Evolutionary conservation across 2,329 filamentous ascomycete species (phyloP).

Genomic region (Hyphodiscus sp.): DNA sequence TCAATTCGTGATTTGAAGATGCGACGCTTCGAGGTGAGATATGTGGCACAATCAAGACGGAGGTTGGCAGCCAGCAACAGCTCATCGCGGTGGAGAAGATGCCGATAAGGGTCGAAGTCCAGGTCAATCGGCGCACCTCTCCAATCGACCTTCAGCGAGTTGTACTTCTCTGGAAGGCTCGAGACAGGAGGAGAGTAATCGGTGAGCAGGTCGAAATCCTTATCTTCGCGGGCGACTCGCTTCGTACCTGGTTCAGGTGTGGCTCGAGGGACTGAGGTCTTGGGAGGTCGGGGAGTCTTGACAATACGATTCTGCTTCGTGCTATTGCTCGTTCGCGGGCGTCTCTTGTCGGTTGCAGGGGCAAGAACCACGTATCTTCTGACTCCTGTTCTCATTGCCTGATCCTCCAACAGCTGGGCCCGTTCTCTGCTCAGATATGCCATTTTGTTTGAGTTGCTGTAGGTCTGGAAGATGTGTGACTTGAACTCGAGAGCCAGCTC

Average conservation of each 20-base stretch:
- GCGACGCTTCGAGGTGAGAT: slow-evolving; percentile 85
- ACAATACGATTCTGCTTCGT: slow-evolving; percentile 1
- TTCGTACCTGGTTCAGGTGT: slow-evolving; percentile 31
- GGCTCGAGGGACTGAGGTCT: slow-evolving; percentile 6
- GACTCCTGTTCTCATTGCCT: slow-evolving; percentile 14
- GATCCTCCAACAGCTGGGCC: slow-evolving; percentile 24
- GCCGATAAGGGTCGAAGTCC: slow-evolving; percentile 59
- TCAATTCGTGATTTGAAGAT: slow-evolving; percentile 77
- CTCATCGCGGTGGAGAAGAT: slow-evolving; percentile 74
- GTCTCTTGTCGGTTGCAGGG: slow-evolving; percentile 14
- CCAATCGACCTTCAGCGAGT: slow-evolving; percentile 79
- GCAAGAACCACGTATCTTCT: slow-evolving; percentile 24
- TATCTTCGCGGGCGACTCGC: slow-evolving; percentile 70
- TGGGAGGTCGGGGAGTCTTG: slow-evolving; percentile 7
- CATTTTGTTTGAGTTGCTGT: slow-evolving; percentile 19
- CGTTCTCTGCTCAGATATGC: slow-evolving; percentile 25
- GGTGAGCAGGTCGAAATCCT: slow-evolving; percentile 65
- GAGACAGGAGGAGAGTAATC: slow-evolving; percentile 66
- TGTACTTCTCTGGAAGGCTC: slow-evolving; percentile 59
- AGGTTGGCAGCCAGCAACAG: slow-evolving; percentile 69
- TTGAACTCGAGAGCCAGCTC: slow-evolving; percentile 46
- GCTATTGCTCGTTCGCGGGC: slow-evolving; percentile 7
- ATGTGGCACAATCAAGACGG: slow-evolving; percentile 78
- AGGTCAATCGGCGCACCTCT: slow-evolving; percentile 76
- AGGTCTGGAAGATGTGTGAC: slow-evolving; percentile 40